Evolutionary conservation across 176 grass and related monocot genomes (phyloP).

Genomic region (Hordeum marinum): DNA sequence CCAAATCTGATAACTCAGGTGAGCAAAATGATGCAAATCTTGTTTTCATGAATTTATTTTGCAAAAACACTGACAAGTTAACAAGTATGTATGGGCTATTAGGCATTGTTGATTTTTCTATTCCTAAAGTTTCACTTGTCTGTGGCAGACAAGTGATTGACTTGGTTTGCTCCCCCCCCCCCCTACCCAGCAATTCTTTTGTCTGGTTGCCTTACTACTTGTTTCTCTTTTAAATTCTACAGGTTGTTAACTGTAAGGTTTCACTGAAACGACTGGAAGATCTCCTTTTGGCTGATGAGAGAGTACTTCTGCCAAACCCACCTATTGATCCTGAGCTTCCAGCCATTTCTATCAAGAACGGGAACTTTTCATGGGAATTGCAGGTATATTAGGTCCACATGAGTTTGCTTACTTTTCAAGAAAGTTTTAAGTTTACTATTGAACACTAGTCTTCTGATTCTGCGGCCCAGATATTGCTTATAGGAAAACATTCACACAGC

Average conservation of each 20-base stretch:
- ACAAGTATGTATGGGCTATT: neutral
- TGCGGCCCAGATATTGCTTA: neutral
- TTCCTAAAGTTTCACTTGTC: neutral
- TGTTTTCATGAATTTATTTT: conserved; percentile 13
- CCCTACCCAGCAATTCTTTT: neutral
- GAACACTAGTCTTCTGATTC: neutral
- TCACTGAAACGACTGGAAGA: conserved; percentile 95
- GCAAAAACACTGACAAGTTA: neutral
- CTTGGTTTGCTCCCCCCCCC: neutral
- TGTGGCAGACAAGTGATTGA: neutral
- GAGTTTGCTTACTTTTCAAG: neutral
- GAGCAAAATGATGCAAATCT: neutral
- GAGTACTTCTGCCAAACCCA: conserved; percentile 82
- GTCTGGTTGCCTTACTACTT: conserved; percentile 9
- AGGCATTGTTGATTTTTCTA: neutral
- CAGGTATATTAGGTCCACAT: conserved; percentile 40
- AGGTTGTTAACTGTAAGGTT: conserved; percentile 97
- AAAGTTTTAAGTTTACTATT: neutral
- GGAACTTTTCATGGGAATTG: conserved; percentile 93
- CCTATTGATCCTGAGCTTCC: conserved; percentile 67
- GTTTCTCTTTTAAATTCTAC: conserved; percentile 20
- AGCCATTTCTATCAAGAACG: conserved; percentile 89
- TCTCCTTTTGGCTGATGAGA: conserved; percentile 77
- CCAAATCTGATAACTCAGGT: conserved; percentile 99
- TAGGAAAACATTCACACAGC: neutral